Evolutionary conservation across 2,329 filamentous ascomycete genomes (phyloP), one percentile per base, ranked within the genome.

Genomic region (Pleoardoris graminearum): DNA sequence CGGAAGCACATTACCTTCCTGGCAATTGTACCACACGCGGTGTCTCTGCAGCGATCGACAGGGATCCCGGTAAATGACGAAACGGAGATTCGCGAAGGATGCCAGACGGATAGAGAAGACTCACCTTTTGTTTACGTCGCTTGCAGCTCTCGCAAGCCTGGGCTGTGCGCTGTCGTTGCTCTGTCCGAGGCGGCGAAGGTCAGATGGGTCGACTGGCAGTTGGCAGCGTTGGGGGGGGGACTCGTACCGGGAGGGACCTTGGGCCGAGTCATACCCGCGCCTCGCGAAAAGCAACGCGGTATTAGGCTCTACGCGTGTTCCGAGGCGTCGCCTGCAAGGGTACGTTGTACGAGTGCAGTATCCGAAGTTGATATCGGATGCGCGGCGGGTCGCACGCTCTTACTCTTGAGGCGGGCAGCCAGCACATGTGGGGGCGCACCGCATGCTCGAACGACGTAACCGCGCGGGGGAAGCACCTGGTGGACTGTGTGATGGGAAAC

Each of bases 71-170:
- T 23, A 29, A 29, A 27, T 25, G 39, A 43, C 16, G 12, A 17
- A 16, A 21, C 14, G 10, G 39, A 25, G 14, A 21, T 36, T 38
- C 35, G 36, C 29, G 21, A 23, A 23, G 12, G 37, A 19, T 4
- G 25, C 23, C 39, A 21, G 32, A 16, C 17, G 36, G 25, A 56
- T 43, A 46, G 23, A n/a, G 16, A 7, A 43, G 30, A 62, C 80
- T 77, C 66, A 85, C 85, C 78, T 87, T 88, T 73, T 87, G 85
- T 69, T 88, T 88, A 56, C 85, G 80, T 54, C 80, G 78, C 72
- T 85, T 87, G 75, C 85, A 88, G 57, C 77, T 82, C 58, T 85
- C 82, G 68, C 85, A 88, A 35, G 85, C 85, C 60, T 84, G 81
- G 22, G 82, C 82, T 46, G 81, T 87, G 61, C 85, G 81, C 71